phyloP scores from a whole-genome alignment of 2,329 filamentous ascomycete species.

The Fusarium keratoplasticum region DNA sequence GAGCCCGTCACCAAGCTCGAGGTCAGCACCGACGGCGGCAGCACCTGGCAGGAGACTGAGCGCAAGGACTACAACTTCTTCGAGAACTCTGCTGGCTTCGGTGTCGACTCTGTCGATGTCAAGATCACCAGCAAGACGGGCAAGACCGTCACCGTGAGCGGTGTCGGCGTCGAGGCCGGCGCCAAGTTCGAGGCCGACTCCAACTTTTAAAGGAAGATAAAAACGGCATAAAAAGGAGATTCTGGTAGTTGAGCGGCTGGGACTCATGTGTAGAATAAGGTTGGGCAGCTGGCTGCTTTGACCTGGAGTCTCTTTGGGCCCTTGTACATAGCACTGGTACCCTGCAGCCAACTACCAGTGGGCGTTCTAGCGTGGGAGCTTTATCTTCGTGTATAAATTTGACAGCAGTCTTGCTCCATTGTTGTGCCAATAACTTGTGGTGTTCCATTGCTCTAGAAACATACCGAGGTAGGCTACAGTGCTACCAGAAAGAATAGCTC shows the following conservation, averaged over 20 bases:
- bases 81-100: slow-evolving; percentile 68
- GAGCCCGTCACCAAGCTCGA: slow-evolving; percentile 67
- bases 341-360: background rate
- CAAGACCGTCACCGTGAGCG: slow-evolving; percentile 61
- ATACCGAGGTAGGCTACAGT: background rate
- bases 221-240: background rate
- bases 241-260: background rate
- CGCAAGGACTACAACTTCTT: slow-evolving; percentile 72
- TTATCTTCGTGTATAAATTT: slow-evolving; percentile 33
- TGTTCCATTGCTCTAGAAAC: background rate
- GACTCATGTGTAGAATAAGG: background rate
- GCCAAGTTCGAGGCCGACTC: slow-evolving; percentile 45
- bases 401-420: background rate
- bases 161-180: slow-evolving; percentile 56
- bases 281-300: slow-evolving; percentile 27
- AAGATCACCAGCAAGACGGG: slow-evolving; percentile 66
- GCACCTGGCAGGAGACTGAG: slow-evolving; percentile 67
- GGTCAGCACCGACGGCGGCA: slow-evolving; percentile 70
- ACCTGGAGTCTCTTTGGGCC: background rate
- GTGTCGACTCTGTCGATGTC: slow-evolving; percentile 64
- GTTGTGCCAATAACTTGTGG: background rate
- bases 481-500: background rate
- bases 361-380: background rate
- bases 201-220: slow-evolving; percentile 46
- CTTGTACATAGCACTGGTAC: background rate